Percentiles rank a stretch among this genome's conserved stretches.
Evolutionary conservation across 331 rosid species (phyloP).

Genomic region (Malus hybrid): DNA sequence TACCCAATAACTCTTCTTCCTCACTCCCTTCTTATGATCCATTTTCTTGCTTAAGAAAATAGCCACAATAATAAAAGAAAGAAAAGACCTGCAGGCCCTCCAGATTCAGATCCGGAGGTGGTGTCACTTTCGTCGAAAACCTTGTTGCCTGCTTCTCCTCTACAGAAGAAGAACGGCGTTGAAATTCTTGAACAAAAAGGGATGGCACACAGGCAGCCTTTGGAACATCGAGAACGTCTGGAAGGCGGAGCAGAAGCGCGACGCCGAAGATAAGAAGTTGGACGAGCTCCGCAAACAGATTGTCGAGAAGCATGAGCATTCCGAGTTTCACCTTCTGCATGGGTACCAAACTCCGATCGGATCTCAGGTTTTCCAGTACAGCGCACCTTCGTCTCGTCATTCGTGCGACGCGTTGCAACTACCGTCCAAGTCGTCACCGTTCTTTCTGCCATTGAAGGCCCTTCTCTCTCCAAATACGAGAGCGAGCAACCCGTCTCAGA

Average conservation of each 20-base stretch:
- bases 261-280: slow-evolving; percentile 76
- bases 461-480: background rate
- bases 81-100: slow-evolving; percentile 92
- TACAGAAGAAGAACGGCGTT: slow-evolving; percentile 43
- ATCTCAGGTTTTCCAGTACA: slow-evolving; percentile 40
- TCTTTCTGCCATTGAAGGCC: slow-evolving; percentile 33
- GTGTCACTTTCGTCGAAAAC: no score
- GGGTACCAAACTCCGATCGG: slow-evolving; percentile 46
- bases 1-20: slow-evolving; percentile 51
- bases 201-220: slow-evolving; percentile 96
- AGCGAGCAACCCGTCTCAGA: slow-evolving; percentile 12
- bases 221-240: slow-evolving; percentile 92
- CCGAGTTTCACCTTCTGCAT: slow-evolving; percentile 75
- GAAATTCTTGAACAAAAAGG: slow-evolving; percentile 95
- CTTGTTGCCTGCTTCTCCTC: no score
- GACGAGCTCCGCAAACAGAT: slow-evolving; percentile 96
- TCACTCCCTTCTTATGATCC: slow-evolving; percentile 66
- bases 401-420: slow-evolving; percentile 80
- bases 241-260: slow-evolving; percentile 97
- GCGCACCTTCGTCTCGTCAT: slow-evolving; percentile 76
- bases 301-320: slow-evolving; percentile 71
- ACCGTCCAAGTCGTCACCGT: slow-evolving; percentile 53
- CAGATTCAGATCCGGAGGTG: slow-evolving; percentile 34
- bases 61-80: slow-evolving; percentile 62
- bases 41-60: slow-evolving; percentile 55